Base-by-base conservation (phyloP, 2,329 filamentous ascomycete species). In the Chrysoporthe deuterocubensis region DNA sequence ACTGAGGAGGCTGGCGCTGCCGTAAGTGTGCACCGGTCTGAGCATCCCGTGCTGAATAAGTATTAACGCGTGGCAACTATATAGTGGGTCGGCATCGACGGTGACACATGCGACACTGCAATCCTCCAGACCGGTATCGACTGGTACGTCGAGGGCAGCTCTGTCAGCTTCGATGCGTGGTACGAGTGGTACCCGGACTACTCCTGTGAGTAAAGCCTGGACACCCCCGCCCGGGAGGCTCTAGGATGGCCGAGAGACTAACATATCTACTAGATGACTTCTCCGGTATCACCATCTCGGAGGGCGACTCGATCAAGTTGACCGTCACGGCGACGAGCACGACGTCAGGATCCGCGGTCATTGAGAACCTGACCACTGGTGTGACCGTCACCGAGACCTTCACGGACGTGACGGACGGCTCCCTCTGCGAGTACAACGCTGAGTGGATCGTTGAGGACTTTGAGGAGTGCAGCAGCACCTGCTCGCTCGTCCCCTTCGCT, bases 371-470 rank as follows among this genome's bases (percentile, higher is more conserved):
- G 65, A 81, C 78, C 13, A 86, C 81, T 0, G 85, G 85, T 48
- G 73, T 82, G 73, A 81, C 73, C 5, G 85, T 84, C 40, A 81
- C 80, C 11, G 83, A 89, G 76, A 81, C 77, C 3, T 83, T 89
- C 74, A 77, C 72, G 46, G 79, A 77, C 61, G 78, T 84, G 54
- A 73, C 75, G 0, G 65, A 68, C 21, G 78, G 77, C 26, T 69
- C 72, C 4, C 80, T 89, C 8, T 86, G 82, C 72, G 80, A 86
- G 72, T 82, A 82, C 71, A 88, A 88, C 68, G 87, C 85, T 14
- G 87, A 89, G 73, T 90, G 87, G 86, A 89, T 89, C 71, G 85
- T 89, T 9, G 87, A 89, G 77, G 84, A 86, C 68, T 86, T 84
- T 69, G 76, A 81, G 67, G 65, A 65, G 44, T 69, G 68, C 46